These are phyloP conservation scores for Digitaria exilis DNA, from an alignment of 202 grass and related monocot species.

Conservation along the genomic window DNA sequence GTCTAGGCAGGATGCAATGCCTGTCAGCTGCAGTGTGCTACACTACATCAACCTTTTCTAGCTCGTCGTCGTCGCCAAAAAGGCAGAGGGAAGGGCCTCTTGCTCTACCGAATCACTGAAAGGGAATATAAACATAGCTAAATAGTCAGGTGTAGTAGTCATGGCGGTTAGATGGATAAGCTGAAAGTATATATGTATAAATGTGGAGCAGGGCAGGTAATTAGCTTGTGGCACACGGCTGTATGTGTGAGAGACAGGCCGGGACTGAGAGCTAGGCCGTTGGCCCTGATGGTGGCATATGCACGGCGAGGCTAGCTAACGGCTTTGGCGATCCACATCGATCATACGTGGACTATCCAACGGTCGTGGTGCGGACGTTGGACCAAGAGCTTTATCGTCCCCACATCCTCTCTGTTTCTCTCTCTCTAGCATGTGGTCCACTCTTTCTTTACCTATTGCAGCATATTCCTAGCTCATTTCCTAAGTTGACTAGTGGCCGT, in stretches of 20 bases:
- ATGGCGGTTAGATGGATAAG: background rate
- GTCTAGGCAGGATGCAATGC: background rate
- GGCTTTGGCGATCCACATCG: constrained; percentile 32
- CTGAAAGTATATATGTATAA: background rate
- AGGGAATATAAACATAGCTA: background rate
- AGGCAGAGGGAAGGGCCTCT: background rate
- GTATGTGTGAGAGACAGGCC: background rate
- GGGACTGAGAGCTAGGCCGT: background rate
- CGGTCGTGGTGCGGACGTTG: constrained; percentile 54
- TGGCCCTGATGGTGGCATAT: background rate
- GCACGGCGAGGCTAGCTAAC: background rate
- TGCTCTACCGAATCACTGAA: background rate
- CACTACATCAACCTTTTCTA: background rate
- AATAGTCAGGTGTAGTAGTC: background rate
- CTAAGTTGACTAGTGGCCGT: constrained; percentile 15
- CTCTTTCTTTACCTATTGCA: constrained; percentile 7
- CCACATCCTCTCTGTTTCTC: background rate
- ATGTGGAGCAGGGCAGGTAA: background rate
- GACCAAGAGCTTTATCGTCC: constrained; percentile 47
- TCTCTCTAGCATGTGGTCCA: background rate
- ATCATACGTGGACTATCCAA: constrained; percentile 58
- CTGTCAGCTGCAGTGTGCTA: background rate
- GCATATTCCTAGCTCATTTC: constrained; percentile 27
- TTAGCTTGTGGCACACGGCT: constrained; percentile 22
- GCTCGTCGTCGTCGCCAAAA: background rate